Evolutionary conservation across 371 early-diverging fungal genomes (phyloP), one percentile per base, ranked within the genome.

Genomic region (Polyrhizophydium stewartii): DNA sequence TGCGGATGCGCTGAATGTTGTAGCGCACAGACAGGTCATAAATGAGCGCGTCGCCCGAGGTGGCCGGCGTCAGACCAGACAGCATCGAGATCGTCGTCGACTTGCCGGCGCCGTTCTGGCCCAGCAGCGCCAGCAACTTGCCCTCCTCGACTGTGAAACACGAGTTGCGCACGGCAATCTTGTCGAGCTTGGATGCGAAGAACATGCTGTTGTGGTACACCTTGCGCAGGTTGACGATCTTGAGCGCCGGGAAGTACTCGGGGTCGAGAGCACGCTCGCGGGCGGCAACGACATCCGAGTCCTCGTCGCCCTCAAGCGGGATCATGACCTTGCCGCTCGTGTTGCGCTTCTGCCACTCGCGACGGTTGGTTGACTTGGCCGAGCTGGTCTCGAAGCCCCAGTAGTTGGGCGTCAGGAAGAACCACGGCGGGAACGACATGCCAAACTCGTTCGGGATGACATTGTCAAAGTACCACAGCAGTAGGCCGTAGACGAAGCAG

Each of bases 81-180:
- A 89, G 73, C 66, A 86, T 87, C 61, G 56, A 61, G 61, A 74
- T 78, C 17, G 75, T 70, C 30, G 86, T 87, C 33, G 82, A 78
- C 66, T 88, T 88, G 33, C 89, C 89, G 2, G 87, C 88, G 22
- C 89, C 89, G 69, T 89, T 89, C 64, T 87, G 87, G 22, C 89
- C 87, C 25, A 85, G 66, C 25, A 87, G 69, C 1, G 82, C 83
- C 50, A 67, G 63, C 38, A 84, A 71, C 56, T 84, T 85, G 31
- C 85, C 84, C 62, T 88, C 85, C 64, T 80, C 68, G 25, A 87
- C 64, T 0, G 76, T 75, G 57, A 89, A 46, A 59, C 77, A 79
- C 28, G 81, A 61, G 60, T 77, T 73, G 46, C 75, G 75, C 49
- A 89, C 87, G 3, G 88, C 89, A 32, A 83, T 77, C 66, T 89